These are phyloP conservation scores for Cadophora luteo-olivacea DNA, from an alignment of 2,329 filamentous ascomycete genomes.

Conservation along the genomic window DNA sequence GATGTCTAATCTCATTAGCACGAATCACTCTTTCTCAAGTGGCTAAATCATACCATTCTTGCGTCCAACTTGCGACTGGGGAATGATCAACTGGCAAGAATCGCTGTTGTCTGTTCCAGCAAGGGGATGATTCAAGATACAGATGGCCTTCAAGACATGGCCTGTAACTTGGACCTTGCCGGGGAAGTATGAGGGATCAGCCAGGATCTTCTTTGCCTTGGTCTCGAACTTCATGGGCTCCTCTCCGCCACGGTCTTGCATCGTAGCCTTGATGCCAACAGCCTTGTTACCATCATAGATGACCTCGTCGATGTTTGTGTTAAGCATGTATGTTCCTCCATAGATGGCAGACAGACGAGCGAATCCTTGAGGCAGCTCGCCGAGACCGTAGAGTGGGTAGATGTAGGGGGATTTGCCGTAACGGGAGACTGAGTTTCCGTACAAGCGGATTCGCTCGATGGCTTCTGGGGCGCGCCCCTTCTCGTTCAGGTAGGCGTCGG, in stretches of 20 bases:
- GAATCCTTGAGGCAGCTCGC: constrained; percentile 96
- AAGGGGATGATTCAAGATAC: constrained; percentile 94
- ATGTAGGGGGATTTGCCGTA: constrained; percentile 99
- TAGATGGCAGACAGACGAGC: constrained; percentile 98
- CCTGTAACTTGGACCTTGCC: constrained; percentile 86
- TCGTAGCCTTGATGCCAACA: constrained; percentile 96
- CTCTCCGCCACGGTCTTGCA: constrained; percentile 81
- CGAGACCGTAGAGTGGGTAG: constrained; percentile 97
- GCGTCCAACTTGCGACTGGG: constrained; percentile 94
- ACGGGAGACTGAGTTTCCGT: constrained; percentile 95
- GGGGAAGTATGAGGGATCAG: constrained; percentile 96
- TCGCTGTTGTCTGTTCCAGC: constrained; percentile 88
- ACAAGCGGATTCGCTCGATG: constrained; percentile 90
- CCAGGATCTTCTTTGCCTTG: constrained; percentile 94
- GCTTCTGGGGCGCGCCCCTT: constrained; percentile 80
- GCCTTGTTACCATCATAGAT: constrained; percentile 85
- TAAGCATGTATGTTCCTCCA: constrained; percentile 99
- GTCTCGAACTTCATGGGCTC: constrained; percentile 90
- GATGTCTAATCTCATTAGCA: constrained; percentile 68
- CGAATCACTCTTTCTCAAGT: not conserved
- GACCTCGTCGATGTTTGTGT: constrained; percentile 91
- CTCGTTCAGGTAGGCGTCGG: constrained; percentile 82
- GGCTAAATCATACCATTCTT: constrained; percentile 74
- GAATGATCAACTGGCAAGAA: constrained; percentile 94
- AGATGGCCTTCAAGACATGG: constrained; percentile 94